Base-by-base conservation (phyloP, 108 stramenopile species). In the Fragilariopsis cylindrus region DNA sequence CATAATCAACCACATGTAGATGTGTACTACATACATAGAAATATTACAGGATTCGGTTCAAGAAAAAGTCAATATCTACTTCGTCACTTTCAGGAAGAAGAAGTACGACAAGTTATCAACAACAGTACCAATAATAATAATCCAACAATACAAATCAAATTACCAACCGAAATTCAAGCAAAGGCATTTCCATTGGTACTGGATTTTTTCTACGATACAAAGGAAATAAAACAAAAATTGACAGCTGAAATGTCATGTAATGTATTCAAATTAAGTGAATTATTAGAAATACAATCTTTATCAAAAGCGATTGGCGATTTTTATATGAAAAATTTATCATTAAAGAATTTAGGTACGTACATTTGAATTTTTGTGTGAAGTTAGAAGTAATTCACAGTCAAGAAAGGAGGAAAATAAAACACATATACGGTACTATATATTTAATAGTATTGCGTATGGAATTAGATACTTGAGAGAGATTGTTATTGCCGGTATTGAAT, bases 141-240 rank as follows among this genome's bases (percentile, higher is more conserved):
- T 11, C 57, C 64, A 60, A 54, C 70, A n/a, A 73, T 72, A 18
- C 30, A 48, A 58, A 12, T 79, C 48, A 8, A 52, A 8, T 47
- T 79, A 19, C 72, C 78, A 4, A 40, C 62, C 3, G 65, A 44
- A 62, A 50, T 40, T 42, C 78, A 79, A 45, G 79, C 79, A 16
- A 53, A 69, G 16, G 73, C 68, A 45, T 74, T 80, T 41, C 79
- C 79, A 3, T 68, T 80, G 64, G 79, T 80, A 4, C 45, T 80
- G 45, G 79, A 80, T 58, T 80, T 69, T 65, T 65, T 80, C 21
- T 80, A 80, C 21, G 55, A 80, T 40, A 75, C 74, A 47, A 80
- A 69, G 30, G 79, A 80, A 66, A 73, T 42, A 4, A 80, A 65
- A 60, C 79, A 80, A 45, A 74, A 57, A 12, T 44, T 80, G 53